A percentile compares a stretch with the other conserved stretches of the same genome.
Conservation (phyloP, 805 yeast species). For the Saturnispora halmiae region DNA sequence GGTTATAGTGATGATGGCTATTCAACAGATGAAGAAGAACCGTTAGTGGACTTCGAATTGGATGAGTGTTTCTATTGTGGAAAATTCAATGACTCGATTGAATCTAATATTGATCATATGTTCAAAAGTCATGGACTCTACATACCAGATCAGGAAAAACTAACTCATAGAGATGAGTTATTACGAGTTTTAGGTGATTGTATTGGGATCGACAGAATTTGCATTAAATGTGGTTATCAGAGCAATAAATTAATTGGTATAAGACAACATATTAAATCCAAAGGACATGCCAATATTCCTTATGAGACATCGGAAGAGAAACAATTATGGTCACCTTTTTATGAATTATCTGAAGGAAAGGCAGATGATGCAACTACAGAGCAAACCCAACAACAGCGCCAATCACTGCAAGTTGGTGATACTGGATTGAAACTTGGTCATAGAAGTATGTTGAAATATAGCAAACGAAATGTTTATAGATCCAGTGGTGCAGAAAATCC, state of each 20-base stretch:
- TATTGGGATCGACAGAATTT: constrained; percentile 68
- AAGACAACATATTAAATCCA: constrained; percentile 74
- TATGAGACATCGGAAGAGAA: constrained; percentile 74
- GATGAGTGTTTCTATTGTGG: constrained; percentile 45
- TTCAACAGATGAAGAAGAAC: constrained; percentile 17
- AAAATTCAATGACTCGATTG: constrained; percentile 29
- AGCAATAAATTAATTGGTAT: constrained; percentile 77
- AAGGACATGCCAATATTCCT: constrained; percentile 84
- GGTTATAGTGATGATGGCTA: too few species aligned
- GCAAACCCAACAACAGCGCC: too few species aligned
- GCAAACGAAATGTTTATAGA: constrained; percentile 32
- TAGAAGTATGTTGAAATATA: constrained; percentile 53
- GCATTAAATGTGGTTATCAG: constrained; percentile 71
- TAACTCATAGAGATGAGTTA: constrained; percentile 62
- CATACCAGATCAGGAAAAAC: constrained; percentile 70
- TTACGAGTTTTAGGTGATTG: constrained; percentile 64
- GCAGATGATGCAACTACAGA: constrained; percentile 1
- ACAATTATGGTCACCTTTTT: constrained; percentile 59
- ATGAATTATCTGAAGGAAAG: constrained; percentile 43
- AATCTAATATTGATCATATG: constrained; percentile 62
- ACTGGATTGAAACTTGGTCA: constrained; percentile 56
- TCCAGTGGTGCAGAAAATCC: constrained; percentile 47
- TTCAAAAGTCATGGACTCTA: constrained; percentile 70
- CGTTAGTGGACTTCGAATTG: constrained; percentile 29
- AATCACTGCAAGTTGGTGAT: too few species aligned